Base-by-base conservation (phyloP, 164 flowering plant species). In the Kalanchoe fedtschenkoi region DNA sequence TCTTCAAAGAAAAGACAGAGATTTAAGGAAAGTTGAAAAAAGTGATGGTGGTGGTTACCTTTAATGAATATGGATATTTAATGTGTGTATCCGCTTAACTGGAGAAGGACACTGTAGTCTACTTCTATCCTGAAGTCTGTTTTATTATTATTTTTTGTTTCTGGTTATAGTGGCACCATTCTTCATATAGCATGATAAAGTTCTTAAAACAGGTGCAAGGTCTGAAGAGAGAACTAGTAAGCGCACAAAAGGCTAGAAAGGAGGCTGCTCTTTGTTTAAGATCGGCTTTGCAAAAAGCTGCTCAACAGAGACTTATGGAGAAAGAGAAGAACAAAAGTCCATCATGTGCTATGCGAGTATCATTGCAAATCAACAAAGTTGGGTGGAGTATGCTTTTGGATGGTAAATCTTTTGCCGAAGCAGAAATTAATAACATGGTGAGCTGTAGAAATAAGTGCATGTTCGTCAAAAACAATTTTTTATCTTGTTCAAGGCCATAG, bases 311-410 rank as follows among this genome's bases (percentile, higher is more conserved):
- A 66, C 66, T 95, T 64, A 85, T 84, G 92, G 99, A 91, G 75
- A 93, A 93, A 76, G 99, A 95, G 78, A 93, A 87, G 76, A 95
- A 91, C 72, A 95, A 88, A 77, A 82, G 96, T 72, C 97, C 97
- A 28, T 91, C 99, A 5, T 93, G 75, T 81, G 99, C 99, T 21
- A 95, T 95, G 99, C 95, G 97, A 7, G 84, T 95, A 58, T 95
- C 99, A 62, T 62, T 95, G 72, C 87, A 80, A 76, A 91, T 95
- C 68, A 82, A 80, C 71, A 95, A 89, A 75, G 99, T 95, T 62
- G 97, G 81, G 32, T 95, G 99, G 99, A 68, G 87, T 71, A 95
- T 95, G 99, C 83, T 95, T 74, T 80, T 82, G 55, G 99, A 95
- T 76, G 97, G 99, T 47, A 95, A 95, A 79, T 73, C 97, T 34